Conservation (phyloP, 108 stramenopile genomes). For the Stephanodiscus minutulus region DNA sequence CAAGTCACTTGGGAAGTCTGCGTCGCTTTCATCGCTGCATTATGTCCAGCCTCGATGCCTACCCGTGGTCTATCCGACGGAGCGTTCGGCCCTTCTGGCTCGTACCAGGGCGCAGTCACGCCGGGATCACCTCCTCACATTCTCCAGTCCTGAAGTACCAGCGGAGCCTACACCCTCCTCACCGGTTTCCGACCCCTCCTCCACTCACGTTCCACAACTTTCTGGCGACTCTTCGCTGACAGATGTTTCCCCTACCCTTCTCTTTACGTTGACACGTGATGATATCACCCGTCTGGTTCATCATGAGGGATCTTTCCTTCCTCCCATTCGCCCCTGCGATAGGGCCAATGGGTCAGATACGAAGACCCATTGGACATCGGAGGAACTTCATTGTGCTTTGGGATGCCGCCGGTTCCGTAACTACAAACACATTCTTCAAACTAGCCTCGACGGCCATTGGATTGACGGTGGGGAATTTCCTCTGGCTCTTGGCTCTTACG, state of each 20-base stretch:
- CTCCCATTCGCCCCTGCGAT: neutral
- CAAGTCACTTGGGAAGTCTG: slow-evolving; percentile 2
- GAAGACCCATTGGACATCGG: neutral
- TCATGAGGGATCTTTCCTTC: neutral
- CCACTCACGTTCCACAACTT: too few species aligned
- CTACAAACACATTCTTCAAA: slow-evolving; percentile 5
- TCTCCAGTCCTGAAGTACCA: too few species aligned
- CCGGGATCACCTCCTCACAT: too few species aligned
- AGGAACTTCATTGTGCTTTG: slow-evolving; percentile 8
- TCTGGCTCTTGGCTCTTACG: slow-evolving; percentile 7
- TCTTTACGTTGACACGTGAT: neutral
- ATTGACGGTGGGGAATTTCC: slow-evolving; percentile 4
- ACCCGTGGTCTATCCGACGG: neutral
- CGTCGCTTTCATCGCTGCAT: neutral
- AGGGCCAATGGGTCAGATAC: neutral
- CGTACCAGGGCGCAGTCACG: too few species aligned
- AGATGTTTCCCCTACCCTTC: neutral
- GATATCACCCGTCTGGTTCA: too few species aligned
- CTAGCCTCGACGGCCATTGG: slow-evolving; percentile 4
- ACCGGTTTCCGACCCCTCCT: too few species aligned
- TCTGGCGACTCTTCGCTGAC: too few species aligned
- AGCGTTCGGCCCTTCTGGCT: neutral
- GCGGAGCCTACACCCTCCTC: too few species aligned
- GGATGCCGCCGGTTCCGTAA: slow-evolving; percentile 15
- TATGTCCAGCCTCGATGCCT: neutral